Conservation (phyloP, 768 basidiomycete species). For the Psilocybe sp. region DNA sequence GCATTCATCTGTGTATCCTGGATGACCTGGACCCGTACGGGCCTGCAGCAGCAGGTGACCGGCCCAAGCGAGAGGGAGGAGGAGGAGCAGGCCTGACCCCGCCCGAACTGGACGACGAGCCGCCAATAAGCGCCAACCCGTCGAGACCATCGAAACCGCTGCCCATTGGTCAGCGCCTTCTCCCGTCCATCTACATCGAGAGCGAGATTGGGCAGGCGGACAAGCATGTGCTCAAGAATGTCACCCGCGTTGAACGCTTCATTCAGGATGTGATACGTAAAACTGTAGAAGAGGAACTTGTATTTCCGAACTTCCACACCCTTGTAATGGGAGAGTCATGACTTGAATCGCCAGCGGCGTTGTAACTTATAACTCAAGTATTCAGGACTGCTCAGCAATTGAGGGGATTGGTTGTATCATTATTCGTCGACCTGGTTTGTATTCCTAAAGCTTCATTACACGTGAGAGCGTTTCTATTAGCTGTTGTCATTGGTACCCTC, state of each 20-base stretch:
- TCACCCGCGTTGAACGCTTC: slow-evolving; percentile 91
- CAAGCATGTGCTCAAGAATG: slow-evolving; percentile 94
- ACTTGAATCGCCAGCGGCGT: no score
- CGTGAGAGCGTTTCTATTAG: no score
- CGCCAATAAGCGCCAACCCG: slow-evolving; percentile 29
- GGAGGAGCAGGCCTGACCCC: slow-evolving; percentile 39
- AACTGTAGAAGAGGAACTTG: slow-evolving; percentile 92
- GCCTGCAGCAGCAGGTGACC: slow-evolving; percentile 46
- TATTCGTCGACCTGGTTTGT: no score
- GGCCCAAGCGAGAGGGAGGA: slow-evolving; percentile 42
- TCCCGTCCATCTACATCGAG: slow-evolving; percentile 89
- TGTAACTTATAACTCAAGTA: no score
- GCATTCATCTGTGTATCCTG: slow-evolving; percentile 85
- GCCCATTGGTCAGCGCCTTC: slow-evolving; percentile 77
- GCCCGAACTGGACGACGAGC: slow-evolving; percentile 63
- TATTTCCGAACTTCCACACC: slow-evolving; percentile 96
- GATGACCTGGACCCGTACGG: slow-evolving; percentile 88
- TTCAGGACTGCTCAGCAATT: no score
- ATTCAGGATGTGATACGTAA: slow-evolving; percentile 95
- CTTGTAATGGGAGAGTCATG: slow-evolving; percentile 46
- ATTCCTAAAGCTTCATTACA: no score
- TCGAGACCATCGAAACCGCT: slow-evolving; percentile 59
- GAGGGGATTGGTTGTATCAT: no score
- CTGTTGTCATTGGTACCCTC: no score
- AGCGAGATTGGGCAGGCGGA: slow-evolving; percentile 96